Conservation (phyloP, 192 early-diverging fungal species). For the Gaertneriomyces semiglobifer region DNA sequence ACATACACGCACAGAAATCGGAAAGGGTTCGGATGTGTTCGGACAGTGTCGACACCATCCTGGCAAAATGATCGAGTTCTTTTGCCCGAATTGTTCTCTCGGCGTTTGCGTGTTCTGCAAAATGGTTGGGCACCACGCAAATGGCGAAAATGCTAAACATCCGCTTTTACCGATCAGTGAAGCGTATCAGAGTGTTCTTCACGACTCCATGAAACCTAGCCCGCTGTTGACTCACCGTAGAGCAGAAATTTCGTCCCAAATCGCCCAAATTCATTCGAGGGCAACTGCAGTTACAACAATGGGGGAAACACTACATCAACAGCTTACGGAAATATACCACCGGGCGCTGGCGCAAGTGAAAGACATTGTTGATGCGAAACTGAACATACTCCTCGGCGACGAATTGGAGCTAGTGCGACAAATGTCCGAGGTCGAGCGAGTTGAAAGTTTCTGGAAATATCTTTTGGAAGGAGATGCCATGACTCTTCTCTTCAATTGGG, state of each 20-base stretch:
- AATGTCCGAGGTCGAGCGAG: slow-evolving; percentile 48
- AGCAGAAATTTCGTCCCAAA: slow-evolving; percentile 52
- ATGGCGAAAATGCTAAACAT: slow-evolving; percentile 56
- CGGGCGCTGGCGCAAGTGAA: slow-evolving; percentile 45
- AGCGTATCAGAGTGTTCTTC: slow-evolving; percentile 50
- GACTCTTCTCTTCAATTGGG: slow-evolving; percentile 54
- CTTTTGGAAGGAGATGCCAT: slow-evolving; percentile 57
- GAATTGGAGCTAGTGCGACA: slow-evolving; percentile 57
- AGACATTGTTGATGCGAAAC: slow-evolving; percentile 37
- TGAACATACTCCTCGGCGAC: slow-evolving; percentile 56
- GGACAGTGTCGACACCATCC: slow-evolving; percentile 57
- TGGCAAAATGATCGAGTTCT: slow-evolving; percentile 57
- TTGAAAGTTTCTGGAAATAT: slow-evolving; percentile 58
- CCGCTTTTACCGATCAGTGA: slow-evolving; percentile 55
- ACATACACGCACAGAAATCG: slow-evolving; percentile 50
- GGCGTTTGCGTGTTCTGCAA: slow-evolving; percentile 64
- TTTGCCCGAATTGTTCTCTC: slow-evolving; percentile 61
- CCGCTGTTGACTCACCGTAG: slow-evolving; percentile 45
- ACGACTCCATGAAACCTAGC: slow-evolving; percentile 48
- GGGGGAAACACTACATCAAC: slow-evolving; percentile 38
- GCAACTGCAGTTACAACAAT: slow-evolving; percentile 56
- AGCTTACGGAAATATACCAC: slow-evolving; percentile 56
- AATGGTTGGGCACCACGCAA: slow-evolving; percentile 60
- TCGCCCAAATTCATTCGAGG: slow-evolving; percentile 46
- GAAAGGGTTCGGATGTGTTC: slow-evolving; percentile 58